Base-by-base conservation (phyloP, 768 basidiomycete genomes). In the Paxillus involutus region DNA sequence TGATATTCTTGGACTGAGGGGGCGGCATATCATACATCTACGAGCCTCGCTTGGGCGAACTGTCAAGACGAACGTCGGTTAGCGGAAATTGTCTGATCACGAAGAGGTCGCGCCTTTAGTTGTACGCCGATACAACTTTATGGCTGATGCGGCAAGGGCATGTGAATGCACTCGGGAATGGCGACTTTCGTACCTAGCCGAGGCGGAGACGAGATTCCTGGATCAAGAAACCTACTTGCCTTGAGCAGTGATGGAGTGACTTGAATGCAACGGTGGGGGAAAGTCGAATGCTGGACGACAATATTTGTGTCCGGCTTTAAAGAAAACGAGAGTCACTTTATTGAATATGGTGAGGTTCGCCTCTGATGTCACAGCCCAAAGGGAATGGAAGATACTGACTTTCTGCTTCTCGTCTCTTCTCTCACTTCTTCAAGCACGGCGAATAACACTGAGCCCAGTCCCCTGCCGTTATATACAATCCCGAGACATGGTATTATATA, bases 401-500 rank as follows among this genome's bases (percentile, higher is more conserved):
- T 60, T 60, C 63, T 46, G 16, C 61, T 63, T 66, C 66, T 57
- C 13, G 49, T 40, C 44, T 40, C 58, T 63, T 59, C 57, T 36
- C 39, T 42, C 41, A 59, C 56, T 57, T 60, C 52, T 49, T 5
- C 26, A 26, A 26, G 26, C 26, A 26, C 26, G 26, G 37, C 24
- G 52, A 53, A 48, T 37, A 46, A 48, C 21, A 52, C 33, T 19
- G 26, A 35, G 55, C 26, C 47, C 54, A 48, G 47, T 52, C 43
- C 17, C 51, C 30, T 50, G 48, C 41, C 10, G 57, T 66, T 66
- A 66, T 66, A 63, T 65, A 59, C 60, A 53, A 26, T 52, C 56
- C 52, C 52, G 51, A 56, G 65, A 65, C 59, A 67, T 52, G 29
- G 65, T 55, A 55, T 58, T 57, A 59, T 67, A 65, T 58, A 56